Evolutionary conservation across 2,329 filamentous ascomycete genomes (phyloP), one percentile per base, ranked within the genome.

Genomic region (Cucurbitaria berberidis): DNA sequence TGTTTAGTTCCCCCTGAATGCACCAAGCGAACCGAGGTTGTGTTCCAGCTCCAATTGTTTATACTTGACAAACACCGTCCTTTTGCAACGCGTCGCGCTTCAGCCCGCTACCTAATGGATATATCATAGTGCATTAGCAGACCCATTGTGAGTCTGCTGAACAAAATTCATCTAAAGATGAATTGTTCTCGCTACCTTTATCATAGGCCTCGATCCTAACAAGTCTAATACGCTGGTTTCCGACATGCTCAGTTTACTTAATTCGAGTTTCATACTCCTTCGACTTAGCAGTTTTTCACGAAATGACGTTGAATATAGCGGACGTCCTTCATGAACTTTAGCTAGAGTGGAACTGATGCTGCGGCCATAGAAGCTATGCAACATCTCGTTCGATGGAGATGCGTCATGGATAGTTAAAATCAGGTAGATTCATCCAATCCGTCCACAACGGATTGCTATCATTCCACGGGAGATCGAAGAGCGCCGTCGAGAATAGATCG

Each of bases 391-490:
- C 40, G 16, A 29, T n/a, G 9, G 15, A n/a, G 3, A 3, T 13
- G n/a, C 4, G 40, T 48, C 34, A 67, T 8, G 58, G 62, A 40
- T 70, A 72, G 34, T 67, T 70, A 34, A 71, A 68, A 21, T 74
- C 70, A 8, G 69, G 62, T 8, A 69, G 51, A 59, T 69, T 70
- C 59, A 70, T 69, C 67, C 71, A 73, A 38, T 74, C 69, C 34
- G 69, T 68, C 69, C 68, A 73, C 45, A 70, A 62, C 8, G 64
- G 58, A 43, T 66, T 68, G 4, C 60, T 80, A 41, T 87, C 84
- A 34, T 86, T 84, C 74, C 85, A 81, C 0, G 83, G 81, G 8
- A 87, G 75, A 56, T 84, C 81, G 5, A 81, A 80, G 51, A 84
- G 79, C 2, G 77, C 79, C 1, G 80, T 77, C 16, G 85, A 82